Conservation (phyloP, 2,329 filamentous ascomycete genomes). For the Neonectria neomacrospora region DNA sequence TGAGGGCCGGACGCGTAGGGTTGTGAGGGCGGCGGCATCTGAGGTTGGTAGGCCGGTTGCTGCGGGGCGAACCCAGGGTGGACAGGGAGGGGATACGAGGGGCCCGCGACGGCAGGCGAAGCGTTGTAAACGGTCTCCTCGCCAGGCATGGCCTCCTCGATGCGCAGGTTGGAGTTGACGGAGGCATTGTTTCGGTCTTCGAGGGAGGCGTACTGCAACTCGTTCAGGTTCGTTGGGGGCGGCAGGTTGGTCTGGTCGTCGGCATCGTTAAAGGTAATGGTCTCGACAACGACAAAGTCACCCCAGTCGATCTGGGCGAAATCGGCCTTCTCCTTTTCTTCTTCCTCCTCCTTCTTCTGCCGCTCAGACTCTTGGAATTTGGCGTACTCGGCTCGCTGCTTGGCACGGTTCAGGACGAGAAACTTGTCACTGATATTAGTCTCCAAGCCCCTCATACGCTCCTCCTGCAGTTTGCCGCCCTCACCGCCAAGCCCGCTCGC, state of each 20-base stretch:
- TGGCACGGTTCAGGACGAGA: constrained; percentile 81
- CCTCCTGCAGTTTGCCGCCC: constrained; percentile 75
- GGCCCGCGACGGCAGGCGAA: constrained; percentile 50
- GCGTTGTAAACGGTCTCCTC: constrained; percentile 70
- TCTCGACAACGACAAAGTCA: constrained; percentile 96
- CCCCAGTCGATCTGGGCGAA: constrained; percentile 97
- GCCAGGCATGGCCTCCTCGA: constrained; percentile 95
- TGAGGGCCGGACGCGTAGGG: constrained; percentile 38
- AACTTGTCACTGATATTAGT: constrained; percentile 83
- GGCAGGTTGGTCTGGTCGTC: constrained; percentile 90
- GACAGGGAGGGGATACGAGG: constrained; percentile 56
- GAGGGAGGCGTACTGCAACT: constrained; percentile 92
- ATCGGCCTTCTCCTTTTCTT: constrained; percentile 79
- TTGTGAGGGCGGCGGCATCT: constrained; percentile 55
- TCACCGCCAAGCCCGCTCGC: constrained; percentile 74
- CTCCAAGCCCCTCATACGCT: constrained; percentile 77
- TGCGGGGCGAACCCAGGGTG: constrained; percentile 57
- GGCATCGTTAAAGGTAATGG: constrained; percentile 88
- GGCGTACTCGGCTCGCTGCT: constrained; percentile 86
- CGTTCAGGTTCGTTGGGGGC: constrained; percentile 87
- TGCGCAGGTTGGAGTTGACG: constrained; percentile 81
- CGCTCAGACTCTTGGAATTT: constrained; percentile 88
- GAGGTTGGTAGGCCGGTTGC: constrained; percentile 48
- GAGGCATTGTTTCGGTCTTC: constrained; percentile 95
- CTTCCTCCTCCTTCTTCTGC: constrained; percentile 87